Evolutionary conservation across 257 asterid genomes (phyloP), one percentile per base, ranked within the genome.

Genomic region (Lavandula angustifolia): DNA sequence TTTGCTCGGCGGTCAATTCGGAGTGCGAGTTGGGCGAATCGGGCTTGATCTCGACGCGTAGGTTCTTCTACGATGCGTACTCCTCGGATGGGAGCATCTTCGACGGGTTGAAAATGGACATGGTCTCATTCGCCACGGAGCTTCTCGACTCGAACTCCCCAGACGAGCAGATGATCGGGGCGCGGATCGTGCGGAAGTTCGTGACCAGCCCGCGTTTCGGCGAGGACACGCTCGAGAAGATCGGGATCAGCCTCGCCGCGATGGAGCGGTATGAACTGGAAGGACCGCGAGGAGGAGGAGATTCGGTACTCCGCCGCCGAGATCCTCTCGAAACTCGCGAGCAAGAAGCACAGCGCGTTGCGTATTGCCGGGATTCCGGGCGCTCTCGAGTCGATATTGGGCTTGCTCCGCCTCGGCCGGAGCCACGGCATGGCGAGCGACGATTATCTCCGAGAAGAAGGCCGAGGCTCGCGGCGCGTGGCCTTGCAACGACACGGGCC

Each of bases 81-180:
- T 87, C 99, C n/a, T n/a, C n/a, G n/a, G 80, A 81, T 42, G 97
- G 96, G 38, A 94, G 97, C 76, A 80, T 94, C 12, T 94, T 90
- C 43, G 99, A 94, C 47, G 99, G 99, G 0, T 46, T 94, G 70
- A 90, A 86, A 60, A 86, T 94, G 95, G 99, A 94, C 56, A 86
- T 94, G 96, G 92, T 90, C 27, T 75, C 89, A 3, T 90, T 90
- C 38, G 81, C 86, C 0, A 90, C 86, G 95, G 99, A 94, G 60
- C 92, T 94, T 4, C 43, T 92, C 60, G 76, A 68, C 65, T 92
- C 99, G 1, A 76, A 76, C 48, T 84, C 87, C 1, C 86, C 96
- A 1, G 97, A 94, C 18, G 99, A 94, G 66, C 97, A 94, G 80
- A 80, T 90, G 34, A 85, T 88, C 5, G 97, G 97, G 12, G 94